Base-by-base conservation (phyloP, 495 filamentous ascomycete genomes). In the Hypoxylon cercidicola region DNA sequence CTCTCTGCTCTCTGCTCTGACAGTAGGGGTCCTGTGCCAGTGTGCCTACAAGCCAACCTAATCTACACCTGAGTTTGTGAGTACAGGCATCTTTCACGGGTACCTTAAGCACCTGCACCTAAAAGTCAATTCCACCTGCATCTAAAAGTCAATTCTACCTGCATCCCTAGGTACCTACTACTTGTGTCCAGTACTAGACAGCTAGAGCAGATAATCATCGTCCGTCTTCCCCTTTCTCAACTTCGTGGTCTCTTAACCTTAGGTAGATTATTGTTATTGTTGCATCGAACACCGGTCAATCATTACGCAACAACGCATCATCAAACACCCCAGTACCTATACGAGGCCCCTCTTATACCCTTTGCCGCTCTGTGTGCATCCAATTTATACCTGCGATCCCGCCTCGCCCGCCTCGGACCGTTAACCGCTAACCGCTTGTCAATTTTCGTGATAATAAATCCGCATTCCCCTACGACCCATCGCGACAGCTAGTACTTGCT, bases 301-400 rank as follows among this genome's bases (percentile, higher is more conserved):
- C 39, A 52, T 50, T 41, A 34, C 19, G 7, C n/a, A 23, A 16
- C 43, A 15, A 39, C 25, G 25, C 25, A 28, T 28, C 25, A 28
- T 28, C 25, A 28, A 28, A 28, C 25, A 19, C 46, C 21, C 20
- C 21, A 12, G 30, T 18, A 49, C 49, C 58, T 63, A 63, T 67
- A 62, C 46, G 8, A 51, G 3, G 12, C 58, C 64, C 59, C 64
- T 68, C 64, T 63, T 68, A 68, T 68, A 68, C 46, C 41, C 13
- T 54, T 55, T 59, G 39, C 46, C 48, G 25, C 58, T 52, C 20
- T 44, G 7, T 25, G 18, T 39, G 18, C 32, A 32, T 54, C 50
- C 39, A 40, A 56, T 56, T 51, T 56, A 64, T 41, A 39, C 49
- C 23, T 35, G 41, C 58, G 53, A 67, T 62, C 58, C 46, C n/a